phyloP scores from a whole-genome alignment of 2,329 filamentous ascomycete species.

The Aschersonia sp. region DNA sequence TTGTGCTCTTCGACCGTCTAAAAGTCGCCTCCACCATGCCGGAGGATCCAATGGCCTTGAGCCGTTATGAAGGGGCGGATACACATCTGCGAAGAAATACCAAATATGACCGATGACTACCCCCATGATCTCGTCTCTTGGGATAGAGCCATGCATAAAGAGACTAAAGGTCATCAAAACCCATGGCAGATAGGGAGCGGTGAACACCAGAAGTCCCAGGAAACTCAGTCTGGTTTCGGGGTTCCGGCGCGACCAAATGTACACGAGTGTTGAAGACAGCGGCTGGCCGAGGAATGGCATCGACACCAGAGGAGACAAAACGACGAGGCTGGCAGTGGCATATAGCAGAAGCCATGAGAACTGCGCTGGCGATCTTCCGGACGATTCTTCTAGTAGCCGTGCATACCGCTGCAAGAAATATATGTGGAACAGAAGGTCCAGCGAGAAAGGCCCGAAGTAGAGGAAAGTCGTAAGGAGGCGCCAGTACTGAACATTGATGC shows the following conservation, averaged over 20 bases:
- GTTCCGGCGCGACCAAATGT: conserved; percentile 95
- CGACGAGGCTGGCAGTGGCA: conserved; percentile 63
- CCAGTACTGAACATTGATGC: conserved; percentile 60
- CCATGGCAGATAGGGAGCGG: conserved; percentile 90
- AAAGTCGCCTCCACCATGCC: conserved; percentile 75
- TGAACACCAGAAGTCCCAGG: conserved; percentile 78
- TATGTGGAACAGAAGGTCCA: conserved; percentile 93
- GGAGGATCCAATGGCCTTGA: conserved; percentile 81
- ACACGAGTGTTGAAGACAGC: conserved; percentile 83
- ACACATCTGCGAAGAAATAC: conserved; percentile 98
- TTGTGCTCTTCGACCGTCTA: conserved; percentile 42
- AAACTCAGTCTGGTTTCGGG: conserved; percentile 84
- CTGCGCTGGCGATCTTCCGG: conserved; percentile 79
- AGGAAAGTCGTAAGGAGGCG: conserved; percentile 90
- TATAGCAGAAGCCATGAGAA: conserved; percentile 93
- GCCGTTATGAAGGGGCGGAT: conserved; percentile 77
- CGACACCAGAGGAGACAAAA: conserved; percentile 72
- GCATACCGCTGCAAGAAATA: conserved; percentile 98
- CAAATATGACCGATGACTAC: conserved; percentile 91
- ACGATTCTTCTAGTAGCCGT: conserved; percentile 84
- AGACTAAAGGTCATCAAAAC: conserved; percentile 88
- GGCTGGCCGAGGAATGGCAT: conserved; percentile 93
- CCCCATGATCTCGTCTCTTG: conserved; percentile 92
- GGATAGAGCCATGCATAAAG: conserved; percentile 76
- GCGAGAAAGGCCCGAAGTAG: conserved; percentile 87